Percentiles rank a stretch among this genome's conserved stretches.
phyloP scores from a whole-genome alignment of 148 eudicot genomes.

The Fagopyrum esculentum region DNA sequence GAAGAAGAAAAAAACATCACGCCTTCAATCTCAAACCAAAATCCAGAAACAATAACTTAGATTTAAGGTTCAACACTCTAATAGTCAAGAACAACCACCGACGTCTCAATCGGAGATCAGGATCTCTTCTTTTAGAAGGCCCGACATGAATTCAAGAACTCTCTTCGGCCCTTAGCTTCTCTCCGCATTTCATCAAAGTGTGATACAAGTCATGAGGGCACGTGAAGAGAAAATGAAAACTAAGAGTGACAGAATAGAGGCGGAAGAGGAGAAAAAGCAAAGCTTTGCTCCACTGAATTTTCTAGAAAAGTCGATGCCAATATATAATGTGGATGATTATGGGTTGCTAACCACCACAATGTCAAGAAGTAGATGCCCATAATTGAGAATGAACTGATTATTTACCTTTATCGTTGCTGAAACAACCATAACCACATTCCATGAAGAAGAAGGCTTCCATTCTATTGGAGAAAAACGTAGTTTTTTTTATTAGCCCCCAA shows the following conservation, averaged over 20 bases:
- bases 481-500: too few relatives aligned
- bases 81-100: not conserved
- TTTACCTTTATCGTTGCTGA: constrained; percentile 60
- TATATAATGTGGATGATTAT: constrained; percentile 29
- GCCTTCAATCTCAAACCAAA: constrained; percentile 18
- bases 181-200: too few relatives aligned
- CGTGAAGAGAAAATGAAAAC: too few relatives aligned
- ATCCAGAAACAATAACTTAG: not conserved
- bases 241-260: too few relatives aligned
- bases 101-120: constrained; percentile 34
- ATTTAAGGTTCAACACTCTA: constrained; percentile 1
- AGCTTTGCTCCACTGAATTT: constrained; percentile 28
- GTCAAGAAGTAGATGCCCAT: too few relatives aligned
- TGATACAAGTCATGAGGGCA: too few relatives aligned
- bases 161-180: constrained; percentile 48
- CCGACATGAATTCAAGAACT: constrained; percentile 54
- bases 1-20: constrained; percentile 43
- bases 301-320: constrained; percentile 41
- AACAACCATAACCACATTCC: not conserved
- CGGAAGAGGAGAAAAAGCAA: too few relatives aligned
- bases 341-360: too few relatives aligned
- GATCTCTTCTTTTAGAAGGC: constrained; percentile 35
- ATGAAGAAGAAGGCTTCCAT: not conserved
- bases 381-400: constrained; percentile 73
- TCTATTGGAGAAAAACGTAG: too few relatives aligned